Evolutionary conservation across 2,329 filamentous ascomycete genomes (phyloP), one percentile per base, ranked within the genome.

Genomic region (Hymenoscyphus fraxineus): DNA sequence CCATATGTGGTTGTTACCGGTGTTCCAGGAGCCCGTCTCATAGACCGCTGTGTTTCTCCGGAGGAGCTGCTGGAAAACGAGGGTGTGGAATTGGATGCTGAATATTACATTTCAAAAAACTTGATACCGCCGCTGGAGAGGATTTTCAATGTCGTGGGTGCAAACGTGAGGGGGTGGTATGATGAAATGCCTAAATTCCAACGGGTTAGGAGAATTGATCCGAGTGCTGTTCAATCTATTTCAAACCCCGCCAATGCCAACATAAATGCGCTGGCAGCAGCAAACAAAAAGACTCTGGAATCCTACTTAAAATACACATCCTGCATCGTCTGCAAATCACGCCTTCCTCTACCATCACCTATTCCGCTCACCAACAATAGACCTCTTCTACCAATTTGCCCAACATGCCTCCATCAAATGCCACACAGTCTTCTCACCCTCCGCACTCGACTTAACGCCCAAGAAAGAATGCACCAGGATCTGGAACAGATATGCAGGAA

Each of bases 71-170:
- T 98, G 1, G 80, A 85, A 61, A 91, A 91, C 69, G 86, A 91
- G 27, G 86, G 94, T 71, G 85, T 89, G 60, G 88, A 92, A 71
- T 84, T 99, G 19, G 95, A 99, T 73, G 89, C 93, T 0, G 93
- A 97, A 71, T 99, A 99, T 78, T 99, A 99, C 79, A 98, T 99
- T 72, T 87, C 85, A 19, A 98, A 97, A 80, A 98, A 97, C 74
- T 75, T 99, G 9, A 96, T 99, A 59, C 95, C 95, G 6, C 95
- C 95, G 0, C 83, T 99, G 0, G 94, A 98, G 77, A 88, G 95
- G 35, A 97, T 99, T 69, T 97, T 99, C 80, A 97, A 95, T 73
- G 88, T 99, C 2, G 91, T 98, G 2, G 95, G 95, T 6, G 95
- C 93, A 39, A 96, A 95, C 74, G 91, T 98, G 0, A 81, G 91